Evolutionary conservation across 2,329 filamentous ascomycete genomes (phyloP).

Genomic region (Pleurostoma richardsiae): DNA sequence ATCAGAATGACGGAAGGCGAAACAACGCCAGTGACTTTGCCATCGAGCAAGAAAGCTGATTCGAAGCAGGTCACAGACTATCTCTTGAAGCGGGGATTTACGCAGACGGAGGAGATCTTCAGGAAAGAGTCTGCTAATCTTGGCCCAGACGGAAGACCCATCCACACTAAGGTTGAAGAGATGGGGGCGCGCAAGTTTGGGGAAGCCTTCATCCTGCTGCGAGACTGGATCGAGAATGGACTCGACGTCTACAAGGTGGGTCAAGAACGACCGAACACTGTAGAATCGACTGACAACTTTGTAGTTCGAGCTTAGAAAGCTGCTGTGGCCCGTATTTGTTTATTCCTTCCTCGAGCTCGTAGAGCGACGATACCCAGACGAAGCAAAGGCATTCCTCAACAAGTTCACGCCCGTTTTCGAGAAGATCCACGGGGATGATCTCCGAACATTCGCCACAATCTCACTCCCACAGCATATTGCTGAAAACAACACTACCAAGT

Average conservation of each 20-base stretch:
- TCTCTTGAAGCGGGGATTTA: conserved; percentile 91
- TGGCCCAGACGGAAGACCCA: conserved; percentile 73
- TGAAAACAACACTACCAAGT: conserved; percentile 70
- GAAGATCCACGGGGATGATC: conserved; percentile 72
- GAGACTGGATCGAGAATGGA: conserved; percentile 83
- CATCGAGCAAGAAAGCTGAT: no score
- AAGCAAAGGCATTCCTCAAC: conserved; percentile 70
- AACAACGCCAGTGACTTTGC: no score
- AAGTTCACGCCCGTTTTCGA: conserved; percentile 66
- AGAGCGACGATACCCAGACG: conserved; percentile 62
- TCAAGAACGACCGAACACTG: background rate
- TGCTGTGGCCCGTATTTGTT: conserved; percentile 91
- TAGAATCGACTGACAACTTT: background rate
- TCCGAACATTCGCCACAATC: conserved; percentile 70
- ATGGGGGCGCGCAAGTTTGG: conserved; percentile 71
- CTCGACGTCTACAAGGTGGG: conserved; percentile 87
- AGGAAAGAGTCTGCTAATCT: conserved; percentile 83
- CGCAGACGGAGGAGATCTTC: conserved; percentile 85
- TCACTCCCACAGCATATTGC: conserved; percentile 72
- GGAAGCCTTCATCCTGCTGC: conserved; percentile 68
- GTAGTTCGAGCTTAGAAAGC: conserved; percentile 78
- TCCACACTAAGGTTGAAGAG: conserved; percentile 61
- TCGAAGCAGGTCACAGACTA: conserved; percentile 74
- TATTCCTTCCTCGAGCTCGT: conserved; percentile 86
- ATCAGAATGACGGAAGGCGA: no score